Evolutionary conservation across 371 early-diverging fungal genomes (phyloP), one percentile per base, ranked within the genome.

Genomic region (Phascolomyces articulosus): DNA sequence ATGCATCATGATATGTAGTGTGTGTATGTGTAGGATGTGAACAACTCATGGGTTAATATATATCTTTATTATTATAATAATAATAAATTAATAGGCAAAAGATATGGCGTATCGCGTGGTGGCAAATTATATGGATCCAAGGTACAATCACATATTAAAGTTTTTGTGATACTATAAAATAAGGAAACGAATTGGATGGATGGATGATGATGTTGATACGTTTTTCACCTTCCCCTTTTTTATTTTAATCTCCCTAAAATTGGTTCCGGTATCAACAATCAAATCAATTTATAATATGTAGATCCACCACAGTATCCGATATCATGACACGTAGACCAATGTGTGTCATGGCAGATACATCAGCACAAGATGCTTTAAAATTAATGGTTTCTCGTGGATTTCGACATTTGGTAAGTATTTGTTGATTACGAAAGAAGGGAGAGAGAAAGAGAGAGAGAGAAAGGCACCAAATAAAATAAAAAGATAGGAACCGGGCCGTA

Each of bases 361-460:
- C 87, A 55, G 94, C 92, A 18, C 94, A 93, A 26, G 97, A 97
- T 70, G 98, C 98, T 40, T 80, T 98, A 41, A 92, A 92, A 73
- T 87, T 94, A 65, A 98, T 98, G 99, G 96, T 97, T 13, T 87
- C 86, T 29, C 88, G 95, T 55, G 91, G 94, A 20, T 98, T 98
- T 84, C 88, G 99, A 40, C 99, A 98, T 74, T 78, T 98, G 85
- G 89, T 86, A 85, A 67, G n/a, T 13, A 44, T 3, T 34, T 34
- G 34, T 34, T 9, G 34, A 34, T 9, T 34, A 34, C 0, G 11
- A 34, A 34, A 34, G 2, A 34, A 34, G 2, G 2, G 2, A 34
- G 34, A 34, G 11, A 0, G 34, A 11, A 34, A 9, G 34, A 34
- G 34, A 1, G 11, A 34, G 34, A 34, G 11, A 34, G 34, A 34